A percentile compares a stretch with the other conserved stretches of the same genome.
Evolutionary conservation across 1,284 basidiomycete genomes (phyloP).

Genomic region (Phylloboletellus chloephorus): DNA sequence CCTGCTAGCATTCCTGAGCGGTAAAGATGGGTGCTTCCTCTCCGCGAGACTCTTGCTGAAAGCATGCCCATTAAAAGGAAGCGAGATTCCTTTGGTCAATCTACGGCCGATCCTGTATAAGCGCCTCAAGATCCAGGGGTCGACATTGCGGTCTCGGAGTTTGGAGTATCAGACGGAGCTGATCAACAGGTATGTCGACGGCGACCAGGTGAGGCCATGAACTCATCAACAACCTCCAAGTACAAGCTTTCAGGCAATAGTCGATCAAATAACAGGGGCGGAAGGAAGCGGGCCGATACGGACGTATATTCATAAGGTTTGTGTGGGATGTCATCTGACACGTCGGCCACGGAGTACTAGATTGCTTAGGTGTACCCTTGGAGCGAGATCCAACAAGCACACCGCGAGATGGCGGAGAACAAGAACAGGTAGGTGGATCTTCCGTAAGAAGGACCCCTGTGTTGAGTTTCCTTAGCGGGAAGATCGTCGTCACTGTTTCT

Average conservation of each 20-base stretch:
- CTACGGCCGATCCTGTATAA: conserved; percentile 75
- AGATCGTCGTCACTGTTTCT: conserved; percentile 49
- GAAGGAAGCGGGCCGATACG: conserved; percentile 58
- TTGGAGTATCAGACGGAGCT: conserved; percentile 77
- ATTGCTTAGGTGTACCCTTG: conserved; percentile 66
- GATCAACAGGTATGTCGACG: conserved; percentile 50
- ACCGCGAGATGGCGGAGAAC: conserved; percentile 83
- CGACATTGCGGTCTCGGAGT: conserved; percentile 79
- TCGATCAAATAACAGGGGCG: conserved; percentile 56
- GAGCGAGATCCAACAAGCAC: conserved; percentile 80
- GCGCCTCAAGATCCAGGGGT: conserved; percentile 85
- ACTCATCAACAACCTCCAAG: conserved; percentile 5
- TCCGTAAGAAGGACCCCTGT: neutral
- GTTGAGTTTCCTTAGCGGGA: conserved; percentile 40
- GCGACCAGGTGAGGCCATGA: conserved; percentile 1
- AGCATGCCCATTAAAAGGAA: conserved; percentile 43
- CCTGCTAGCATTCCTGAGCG: conserved; percentile 64
- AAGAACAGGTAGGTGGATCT: conserved; percentile 53
- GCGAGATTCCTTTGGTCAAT: conserved; percentile 58
- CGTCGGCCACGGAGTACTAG: conserved; percentile 16
- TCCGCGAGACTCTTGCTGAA: conserved; percentile 25
- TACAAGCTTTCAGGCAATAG: conserved; percentile 42
- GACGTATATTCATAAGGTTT: conserved; percentile 73
- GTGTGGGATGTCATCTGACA: conserved; percentile 17
- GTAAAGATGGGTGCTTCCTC: conserved; percentile 36